Evolutionary conservation across 1,284 basidiomycete species (phyloP).

Genomic region (Papiliotrema laurentii): DNA sequence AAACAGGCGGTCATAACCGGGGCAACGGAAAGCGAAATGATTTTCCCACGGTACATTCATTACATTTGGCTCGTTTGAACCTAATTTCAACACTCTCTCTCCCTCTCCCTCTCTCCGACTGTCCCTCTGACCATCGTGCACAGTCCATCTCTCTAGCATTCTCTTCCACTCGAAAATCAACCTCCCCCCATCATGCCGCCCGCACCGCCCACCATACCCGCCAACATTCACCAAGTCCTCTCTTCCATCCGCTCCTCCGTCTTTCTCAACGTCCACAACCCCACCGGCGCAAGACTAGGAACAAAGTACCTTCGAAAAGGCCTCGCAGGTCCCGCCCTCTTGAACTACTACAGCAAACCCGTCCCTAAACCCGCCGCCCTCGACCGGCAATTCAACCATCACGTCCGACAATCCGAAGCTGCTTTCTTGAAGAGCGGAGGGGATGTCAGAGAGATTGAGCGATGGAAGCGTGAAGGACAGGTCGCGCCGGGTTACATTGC

Average conservation of each 20-base stretch:
- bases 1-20: neutral
- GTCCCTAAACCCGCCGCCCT: neutral
- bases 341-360: constrained; percentile 57
- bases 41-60: neutral
- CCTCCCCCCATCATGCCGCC: constrained; percentile 9
- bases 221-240: constrained; percentile 26
- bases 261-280: constrained; percentile 82
- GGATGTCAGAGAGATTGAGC: neutral
- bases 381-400: neutral
- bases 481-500: neutral
- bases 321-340: constrained; percentile 70
- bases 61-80: neutral
- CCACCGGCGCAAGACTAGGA: constrained; percentile 67
- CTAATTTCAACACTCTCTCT: no score
- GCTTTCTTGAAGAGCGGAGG: neutral
- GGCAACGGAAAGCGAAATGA: neutral
- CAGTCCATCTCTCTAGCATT: no score
- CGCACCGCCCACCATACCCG: constrained; percentile 3
- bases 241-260: constrained; percentile 50
- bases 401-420: neutral
- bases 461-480: neutral
- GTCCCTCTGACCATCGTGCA: no score
- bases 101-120: no score
- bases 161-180: neutral
- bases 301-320: constrained; percentile 74